phyloP scores from a whole-genome alignment of 148 eudicot genomes.

The Beta vulgaris region DNA sequence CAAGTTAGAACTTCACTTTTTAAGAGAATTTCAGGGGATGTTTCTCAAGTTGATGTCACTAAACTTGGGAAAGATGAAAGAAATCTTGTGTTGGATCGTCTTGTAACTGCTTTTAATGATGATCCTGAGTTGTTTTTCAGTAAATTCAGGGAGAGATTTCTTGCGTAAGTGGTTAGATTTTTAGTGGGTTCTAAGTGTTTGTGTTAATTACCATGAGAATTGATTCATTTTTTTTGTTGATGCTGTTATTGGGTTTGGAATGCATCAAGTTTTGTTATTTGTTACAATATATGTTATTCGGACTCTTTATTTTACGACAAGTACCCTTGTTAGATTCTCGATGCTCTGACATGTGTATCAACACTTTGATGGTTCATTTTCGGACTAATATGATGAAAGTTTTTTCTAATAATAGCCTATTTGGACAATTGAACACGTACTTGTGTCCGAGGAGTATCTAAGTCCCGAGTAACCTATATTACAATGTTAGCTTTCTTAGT shows the following conservation, averaged over 20 bases:
- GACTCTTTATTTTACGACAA: no score
- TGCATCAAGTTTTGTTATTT: not conserved
- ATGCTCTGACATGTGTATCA: no score
- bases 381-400: no score
- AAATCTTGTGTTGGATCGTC: slow-evolving; percentile 55
- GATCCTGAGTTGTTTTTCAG: slow-evolving; percentile 56
- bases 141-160: slow-evolving; percentile 59
- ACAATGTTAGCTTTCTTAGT: no score
- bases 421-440: no score
- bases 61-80: slow-evolving; percentile 53
- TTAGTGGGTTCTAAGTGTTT: not conserved
- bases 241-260: not conserved
- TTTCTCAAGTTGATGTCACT: slow-evolving; percentile 57
- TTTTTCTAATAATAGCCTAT: no score
- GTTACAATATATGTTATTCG: no score
- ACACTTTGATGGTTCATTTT: no score
- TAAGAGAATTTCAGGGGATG: slow-evolving; percentile 46
- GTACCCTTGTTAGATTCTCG: no score
- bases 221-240: not conserved
- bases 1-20: slow-evolving; percentile 63
- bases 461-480: no score
- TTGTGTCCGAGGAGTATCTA: no score
- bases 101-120: slow-evolving; percentile 52
- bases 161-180: slow-evolving; percentile 47
- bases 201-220: slow-evolving; percentile 2